Conservation (phyloP, 352 stramenopile genomes). For the Pythium phragmitis region DNA sequence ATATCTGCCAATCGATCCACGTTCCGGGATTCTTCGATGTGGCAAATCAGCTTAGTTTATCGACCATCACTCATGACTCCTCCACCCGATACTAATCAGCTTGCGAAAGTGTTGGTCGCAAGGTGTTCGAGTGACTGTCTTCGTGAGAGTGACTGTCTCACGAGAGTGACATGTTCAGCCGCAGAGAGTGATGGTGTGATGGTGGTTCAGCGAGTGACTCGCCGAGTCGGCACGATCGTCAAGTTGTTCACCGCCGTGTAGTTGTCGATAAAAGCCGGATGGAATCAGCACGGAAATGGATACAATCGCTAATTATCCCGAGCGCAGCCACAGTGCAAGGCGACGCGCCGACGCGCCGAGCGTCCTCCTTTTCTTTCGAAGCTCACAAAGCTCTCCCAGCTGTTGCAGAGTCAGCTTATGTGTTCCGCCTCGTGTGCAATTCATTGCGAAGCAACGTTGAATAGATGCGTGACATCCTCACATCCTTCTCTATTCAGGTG, state of each 20-base stretch:
- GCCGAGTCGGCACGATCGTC: neutral
- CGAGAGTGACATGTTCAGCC: constrained; percentile 2
- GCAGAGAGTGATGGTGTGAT: neutral
- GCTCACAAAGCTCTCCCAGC: neutral
- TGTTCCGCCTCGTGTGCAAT: too few species aligned
- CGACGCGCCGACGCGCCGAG: neutral
- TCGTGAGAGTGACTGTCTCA: neutral
- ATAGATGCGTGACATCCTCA: too few species aligned
- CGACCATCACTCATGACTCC: constrained; percentile 3
- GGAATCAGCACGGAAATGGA: neutral
- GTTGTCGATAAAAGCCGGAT: neutral
- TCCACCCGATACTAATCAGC: neutral
- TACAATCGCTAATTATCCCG: neutral
- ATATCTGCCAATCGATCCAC: constrained; percentile 19
- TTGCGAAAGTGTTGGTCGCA: neutral
- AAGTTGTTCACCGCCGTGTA: neutral
- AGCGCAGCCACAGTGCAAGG: neutral
- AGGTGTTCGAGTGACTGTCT: constrained; percentile 4
- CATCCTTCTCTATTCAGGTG: too few species aligned
- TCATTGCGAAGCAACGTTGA: too few species aligned
- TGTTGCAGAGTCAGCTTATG: too few species aligned
- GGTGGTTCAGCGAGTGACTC: neutral
- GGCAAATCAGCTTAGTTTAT: constrained; percentile 4
- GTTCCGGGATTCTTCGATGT: constrained; percentile 1
- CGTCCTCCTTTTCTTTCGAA: constrained; percentile 1